phyloP scores from a whole-genome alignment of 805 yeast genomes.

The Maudiozyma bulderi region DNA sequence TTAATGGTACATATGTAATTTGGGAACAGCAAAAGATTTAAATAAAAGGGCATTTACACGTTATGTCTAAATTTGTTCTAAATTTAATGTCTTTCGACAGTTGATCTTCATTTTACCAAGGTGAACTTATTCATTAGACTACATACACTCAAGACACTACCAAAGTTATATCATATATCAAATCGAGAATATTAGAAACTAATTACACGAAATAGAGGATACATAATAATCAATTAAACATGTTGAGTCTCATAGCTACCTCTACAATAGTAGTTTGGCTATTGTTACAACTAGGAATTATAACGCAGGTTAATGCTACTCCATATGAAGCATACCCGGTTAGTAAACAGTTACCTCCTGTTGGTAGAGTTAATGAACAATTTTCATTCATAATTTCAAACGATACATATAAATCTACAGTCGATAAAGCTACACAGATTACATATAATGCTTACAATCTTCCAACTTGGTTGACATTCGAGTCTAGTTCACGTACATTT shows the following conservation, averaged over 20 bases:
- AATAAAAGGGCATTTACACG: too few species aligned
- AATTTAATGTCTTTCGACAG: too few species aligned
- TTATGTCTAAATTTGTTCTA: too few species aligned
- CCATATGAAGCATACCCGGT: slow-evolving; percentile 29
- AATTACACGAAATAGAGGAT: too few species aligned
- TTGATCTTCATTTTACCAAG: too few species aligned
- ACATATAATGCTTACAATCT: slow-evolving; percentile 46
- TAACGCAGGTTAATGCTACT: neutral
- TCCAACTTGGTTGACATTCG: slow-evolving; percentile 78
- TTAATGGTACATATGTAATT: too few species aligned
- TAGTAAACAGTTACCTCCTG: slow-evolving; percentile 73
- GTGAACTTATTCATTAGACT: too few species aligned
- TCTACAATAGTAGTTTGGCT: neutral
- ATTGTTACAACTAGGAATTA: neutral
- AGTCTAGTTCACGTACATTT: slow-evolving; percentile 47
- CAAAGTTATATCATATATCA: too few species aligned
- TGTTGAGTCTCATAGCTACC: neutral
- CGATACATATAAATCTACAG: slow-evolving; percentile 51
- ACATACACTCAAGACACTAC: too few species aligned
- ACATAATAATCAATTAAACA: neutral
- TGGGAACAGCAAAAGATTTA: too few species aligned
- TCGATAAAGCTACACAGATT: slow-evolving; percentile 35
- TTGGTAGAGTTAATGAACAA: slow-evolving; percentile 58
- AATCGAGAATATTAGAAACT: too few species aligned
- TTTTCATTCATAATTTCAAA: slow-evolving; percentile 61